Conservation (phyloP, 2,329 filamentous ascomycete genomes). For the Pseudofabraea citricarpa region DNA sequence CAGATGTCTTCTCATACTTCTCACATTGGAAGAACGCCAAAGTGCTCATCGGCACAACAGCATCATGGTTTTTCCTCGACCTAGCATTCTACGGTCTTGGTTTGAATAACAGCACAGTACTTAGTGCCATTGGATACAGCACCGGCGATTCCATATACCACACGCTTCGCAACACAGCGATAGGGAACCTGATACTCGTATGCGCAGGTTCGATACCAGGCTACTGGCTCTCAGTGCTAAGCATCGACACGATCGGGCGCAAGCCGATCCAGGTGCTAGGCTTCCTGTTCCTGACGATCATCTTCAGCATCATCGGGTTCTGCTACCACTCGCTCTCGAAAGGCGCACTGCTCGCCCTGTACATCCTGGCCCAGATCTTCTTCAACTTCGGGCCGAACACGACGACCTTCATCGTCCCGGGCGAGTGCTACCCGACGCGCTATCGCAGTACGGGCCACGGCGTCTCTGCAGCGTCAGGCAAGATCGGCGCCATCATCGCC, state of each 20-base stretch:
- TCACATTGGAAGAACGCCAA: slow-evolving; percentile 64
- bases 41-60: slow-evolving; percentile 68
- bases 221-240: slow-evolving; percentile 72
- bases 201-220: slow-evolving; percentile 75
- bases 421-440: slow-evolving; percentile 60
- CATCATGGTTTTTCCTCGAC: slow-evolving; percentile 81
- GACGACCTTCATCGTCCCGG: slow-evolving; percentile 61
- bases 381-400: slow-evolving; percentile 64
- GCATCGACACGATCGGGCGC: slow-evolving; percentile 70
- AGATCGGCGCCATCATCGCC: slow-evolving; percentile 63
- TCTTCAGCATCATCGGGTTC: slow-evolving; percentile 61
- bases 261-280: slow-evolving; percentile 69
- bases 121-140: slow-evolving; percentile 68
- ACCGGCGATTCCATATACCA: slow-evolving; percentile 60
- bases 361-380: slow-evolving; percentile 61
- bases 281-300: slow-evolving; percentile 54
- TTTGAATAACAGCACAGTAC: slow-evolving; percentile 70
- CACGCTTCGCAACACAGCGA: slow-evolving; percentile 65
- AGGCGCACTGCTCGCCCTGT: slow-evolving; percentile 51
- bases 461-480: slow-evolving; percentile 61
- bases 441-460: slow-evolving; percentile 61
- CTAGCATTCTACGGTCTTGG: slow-evolving; percentile 65
- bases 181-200: slow-evolving; percentile 73
- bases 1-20: slow-evolving; percentile 65
- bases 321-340: slow-evolving; percentile 44